A percentile compares a stretch with the other conserved stretches of the same genome.
Conservation (phyloP, 192 early-diverging fungal genomes). For the Phycomyces blakesleeanus region DNA sequence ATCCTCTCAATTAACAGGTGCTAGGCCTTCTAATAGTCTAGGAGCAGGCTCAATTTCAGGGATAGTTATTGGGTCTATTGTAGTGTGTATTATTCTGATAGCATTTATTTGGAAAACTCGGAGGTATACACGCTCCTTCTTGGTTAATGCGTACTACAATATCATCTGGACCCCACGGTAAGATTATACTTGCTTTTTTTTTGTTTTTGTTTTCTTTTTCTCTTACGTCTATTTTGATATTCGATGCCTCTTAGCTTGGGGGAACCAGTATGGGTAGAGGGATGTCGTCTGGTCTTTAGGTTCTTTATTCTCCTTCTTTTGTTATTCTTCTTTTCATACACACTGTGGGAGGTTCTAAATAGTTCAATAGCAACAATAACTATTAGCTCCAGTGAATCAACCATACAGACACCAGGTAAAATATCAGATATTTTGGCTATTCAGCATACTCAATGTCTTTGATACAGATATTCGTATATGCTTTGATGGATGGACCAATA, state of each 20-base stretch:
- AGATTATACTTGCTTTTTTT: no score
- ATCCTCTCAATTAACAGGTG: not conserved
- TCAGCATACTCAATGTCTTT: not conserved
- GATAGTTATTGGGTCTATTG: not conserved
- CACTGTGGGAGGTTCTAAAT: constrained; percentile 23
- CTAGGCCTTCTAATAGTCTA: not conserved
- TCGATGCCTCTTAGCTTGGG: not conserved
- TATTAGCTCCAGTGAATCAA: constrained; percentile 1
- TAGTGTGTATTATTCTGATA: not conserved
- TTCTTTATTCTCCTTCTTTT: constrained; percentile 24
- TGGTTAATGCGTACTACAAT: not conserved
- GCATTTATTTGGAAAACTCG: not conserved
- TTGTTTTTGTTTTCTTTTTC: no score
- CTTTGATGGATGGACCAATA: constrained; percentile 18
- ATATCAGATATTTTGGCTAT: no score
- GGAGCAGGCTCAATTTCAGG: not conserved
- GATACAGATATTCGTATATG: constrained; percentile 21
- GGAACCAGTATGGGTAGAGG: constrained; percentile 35
- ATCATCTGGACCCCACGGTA: not conserved
- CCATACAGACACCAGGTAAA: constrained; percentile 21
- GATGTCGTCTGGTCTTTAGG: constrained; percentile 23
- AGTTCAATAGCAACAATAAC: constrained; percentile 20
- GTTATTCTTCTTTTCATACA: constrained; percentile 16
- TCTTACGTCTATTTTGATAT: not conserved
- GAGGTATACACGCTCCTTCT: not conserved